phyloP scores from a whole-genome alignment of 306 rosid species.

The Bauhinia variegata region DNA sequence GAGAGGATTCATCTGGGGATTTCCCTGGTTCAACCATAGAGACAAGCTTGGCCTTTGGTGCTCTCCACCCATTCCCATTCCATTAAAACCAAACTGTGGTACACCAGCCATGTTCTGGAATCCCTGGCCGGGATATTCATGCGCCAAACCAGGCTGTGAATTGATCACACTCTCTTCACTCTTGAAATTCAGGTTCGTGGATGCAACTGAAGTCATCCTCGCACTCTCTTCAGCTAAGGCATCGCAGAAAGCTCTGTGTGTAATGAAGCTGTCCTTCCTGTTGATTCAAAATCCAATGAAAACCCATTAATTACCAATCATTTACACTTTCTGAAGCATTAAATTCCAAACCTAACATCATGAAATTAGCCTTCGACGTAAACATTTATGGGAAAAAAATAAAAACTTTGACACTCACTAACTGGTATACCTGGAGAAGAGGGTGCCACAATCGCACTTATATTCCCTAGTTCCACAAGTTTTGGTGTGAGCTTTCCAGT shows the following conservation, averaged over 20 bases:
- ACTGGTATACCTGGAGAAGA: slow-evolving; percentile 90
- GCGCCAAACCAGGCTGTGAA: slow-evolving; percentile 39
- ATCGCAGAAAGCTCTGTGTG: slow-evolving; percentile 96
- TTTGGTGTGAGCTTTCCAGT: slow-evolving; percentile 96
- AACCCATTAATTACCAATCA: slow-evolving; percentile 43
- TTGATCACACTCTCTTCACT: slow-evolving; percentile 51
- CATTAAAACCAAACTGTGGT: slow-evolving; percentile 51
- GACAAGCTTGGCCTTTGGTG: slow-evolving; percentile 69
- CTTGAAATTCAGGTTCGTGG: slow-evolving; percentile 67
- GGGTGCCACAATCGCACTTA: slow-evolving; percentile 95
- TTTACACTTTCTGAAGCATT: slow-evolving; percentile 37
- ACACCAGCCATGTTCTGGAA: slow-evolving; percentile 41
- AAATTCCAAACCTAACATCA: slow-evolving; percentile 37
- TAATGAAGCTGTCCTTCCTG: slow-evolving; percentile 97
- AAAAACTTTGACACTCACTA: background rate
- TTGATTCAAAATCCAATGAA: slow-evolving; percentile 24
- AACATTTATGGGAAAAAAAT: no score
- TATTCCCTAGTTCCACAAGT: slow-evolving; percentile 97
- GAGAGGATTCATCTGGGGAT: slow-evolving; percentile 33
- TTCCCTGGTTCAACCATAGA: slow-evolving; percentile 72
- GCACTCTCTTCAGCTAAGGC: slow-evolving; percentile 97
- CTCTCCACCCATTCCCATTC: slow-evolving; percentile 35
- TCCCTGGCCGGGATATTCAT: slow-evolving; percentile 30
- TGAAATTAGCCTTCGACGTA: slow-evolving; percentile 40
- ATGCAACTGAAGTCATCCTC: slow-evolving; percentile 58